Evolutionary conservation across 805 yeast genomes (phyloP), one percentile per base, ranked within the genome.

Genomic region (Candida anglica): DNA sequence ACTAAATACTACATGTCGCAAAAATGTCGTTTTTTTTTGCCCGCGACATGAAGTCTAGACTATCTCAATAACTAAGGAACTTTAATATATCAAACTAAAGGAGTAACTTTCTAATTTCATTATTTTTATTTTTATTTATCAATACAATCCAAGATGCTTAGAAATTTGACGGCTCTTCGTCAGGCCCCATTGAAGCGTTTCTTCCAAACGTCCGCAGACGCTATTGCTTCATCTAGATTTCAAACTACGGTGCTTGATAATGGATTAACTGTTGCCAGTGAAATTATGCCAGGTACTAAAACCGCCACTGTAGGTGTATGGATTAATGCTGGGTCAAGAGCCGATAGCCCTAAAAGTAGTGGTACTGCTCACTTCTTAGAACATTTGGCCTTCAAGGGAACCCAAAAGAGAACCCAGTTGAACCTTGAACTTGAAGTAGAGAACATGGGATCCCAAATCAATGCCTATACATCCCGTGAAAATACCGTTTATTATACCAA

Each of bases 351-450:
- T 50, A 73, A 73, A 52, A 88, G 88, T 48, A 71, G 78, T 33
- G 99, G 99, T 30, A 89, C 98, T 6, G 99, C 99, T 0, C 99
- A 93, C 63, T 93, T 93, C 56, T 66, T 93, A 38, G 99, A 93
- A 61, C 99, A 93, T 62, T 69, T 93, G 52, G 95, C 98, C 7
- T 93, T 93, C 69, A 93, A 93, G 58, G 99, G 99, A 16, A 93
- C 99, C 10, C 60, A 71, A 34, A 72, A 71, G 37, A 75, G 98
- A 56, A 66, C 86, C 9, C 98, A 93, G 66, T 69, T 79, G 37
- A 78, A 79, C 39, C 70, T 93, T 37, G 99, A 93, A 60, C 67
- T 89, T 29, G 98, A 93, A 62, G 86, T 93, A 38, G 99, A 93
- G 61, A 84, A 93, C 66, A 76, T 89, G 50, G 99, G 99, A 3